Conservation (phyloP, 1,284 basidiomycete species). For the Ustilago xerochloae region DNA sequence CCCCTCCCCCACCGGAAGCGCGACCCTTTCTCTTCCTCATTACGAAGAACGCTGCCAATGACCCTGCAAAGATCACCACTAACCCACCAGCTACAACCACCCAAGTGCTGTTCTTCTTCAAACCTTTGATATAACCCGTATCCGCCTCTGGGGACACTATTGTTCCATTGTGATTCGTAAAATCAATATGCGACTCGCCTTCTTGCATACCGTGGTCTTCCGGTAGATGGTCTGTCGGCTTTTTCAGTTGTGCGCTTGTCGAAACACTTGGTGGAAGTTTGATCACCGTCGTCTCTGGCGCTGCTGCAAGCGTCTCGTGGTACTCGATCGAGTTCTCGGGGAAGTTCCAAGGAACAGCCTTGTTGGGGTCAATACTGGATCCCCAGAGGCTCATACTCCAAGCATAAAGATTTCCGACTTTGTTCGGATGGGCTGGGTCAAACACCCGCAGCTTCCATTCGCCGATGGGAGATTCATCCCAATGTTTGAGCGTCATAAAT, state of each 20-base stretch:
- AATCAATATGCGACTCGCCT: slow-evolving; percentile 64
- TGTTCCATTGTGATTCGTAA: slow-evolving; percentile 66
- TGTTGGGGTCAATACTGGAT: slow-evolving; percentile 79
- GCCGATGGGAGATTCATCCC: slow-evolving; percentile 94
- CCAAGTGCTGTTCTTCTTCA: slow-evolving; percentile 83
- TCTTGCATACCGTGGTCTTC: slow-evolving; percentile 77
- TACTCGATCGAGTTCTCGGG: slow-evolving; percentile 60
- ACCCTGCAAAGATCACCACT: slow-evolving; percentile 78
- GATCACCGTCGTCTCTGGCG: slow-evolving; percentile 56
- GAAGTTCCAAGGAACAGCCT: slow-evolving; percentile 71
- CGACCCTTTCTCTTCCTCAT: slow-evolving; percentile 74
- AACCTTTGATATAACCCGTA: slow-evolving; percentile 85
- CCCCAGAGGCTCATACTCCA: slow-evolving; percentile 97
- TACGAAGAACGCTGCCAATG: slow-evolving; percentile 73
- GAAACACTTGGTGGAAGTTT: slow-evolving; percentile 68
- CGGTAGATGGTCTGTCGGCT: slow-evolving; percentile 89
- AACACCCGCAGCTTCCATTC: slow-evolving; percentile 87
- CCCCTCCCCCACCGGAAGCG: slow-evolving; percentile 55
- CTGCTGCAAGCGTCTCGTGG: slow-evolving; percentile 73
- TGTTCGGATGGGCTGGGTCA: slow-evolving; percentile 76
- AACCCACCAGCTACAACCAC: slow-evolving; percentile 80
- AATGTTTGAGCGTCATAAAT: slow-evolving; percentile 98
- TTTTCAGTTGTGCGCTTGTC: slow-evolving; percentile 69
- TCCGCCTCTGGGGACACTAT: slow-evolving; percentile 71
- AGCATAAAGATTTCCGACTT: slow-evolving; percentile 81